phyloP scores from a whole-genome alignment of 208 protist genomes.

The Sergeia podlipaevii region DNA sequence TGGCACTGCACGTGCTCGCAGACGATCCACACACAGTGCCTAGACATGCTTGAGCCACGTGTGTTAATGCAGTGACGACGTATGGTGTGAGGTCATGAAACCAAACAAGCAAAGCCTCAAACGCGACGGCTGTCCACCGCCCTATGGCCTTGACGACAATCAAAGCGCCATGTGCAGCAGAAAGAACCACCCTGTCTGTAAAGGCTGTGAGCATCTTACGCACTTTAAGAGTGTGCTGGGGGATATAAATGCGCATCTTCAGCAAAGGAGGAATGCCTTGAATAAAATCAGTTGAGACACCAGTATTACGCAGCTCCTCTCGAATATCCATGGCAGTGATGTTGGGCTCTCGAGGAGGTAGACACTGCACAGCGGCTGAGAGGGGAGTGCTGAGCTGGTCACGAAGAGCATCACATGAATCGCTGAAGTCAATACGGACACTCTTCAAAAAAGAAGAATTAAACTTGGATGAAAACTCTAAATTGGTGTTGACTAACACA shows the following conservation, averaged over 20 bases:
- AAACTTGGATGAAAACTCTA: too few species aligned
- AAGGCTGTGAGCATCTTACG: not conserved
- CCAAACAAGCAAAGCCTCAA: not conserved
- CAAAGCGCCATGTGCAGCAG: not conserved
- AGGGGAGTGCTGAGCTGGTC: too few species aligned
- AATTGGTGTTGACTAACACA: too few species aligned
- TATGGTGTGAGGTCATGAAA: conserved; percentile 1
- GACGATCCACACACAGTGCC: not conserved
- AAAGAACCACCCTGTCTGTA: conserved; percentile 6
- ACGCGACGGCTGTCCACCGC: not conserved
- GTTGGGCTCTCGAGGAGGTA: too few species aligned
- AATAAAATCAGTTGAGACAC: conserved; percentile 1
- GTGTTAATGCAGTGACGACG: not conserved
- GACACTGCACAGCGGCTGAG: too few species aligned
- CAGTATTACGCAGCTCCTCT: too few species aligned
- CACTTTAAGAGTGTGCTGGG: conserved; percentile 1
- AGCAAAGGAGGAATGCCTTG: not conserved
- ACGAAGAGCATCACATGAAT: too few species aligned
- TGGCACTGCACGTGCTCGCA: not conserved
- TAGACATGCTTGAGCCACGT: conserved; percentile 1
- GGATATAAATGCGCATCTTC: not conserved
- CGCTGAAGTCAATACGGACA: too few species aligned
- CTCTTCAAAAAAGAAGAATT: too few species aligned
- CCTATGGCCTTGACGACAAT: not conserved
- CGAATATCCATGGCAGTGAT: too few species aligned